Base-by-base conservation (phyloP, 139 green algal species). In the Parachlorella kessleri region DNA sequence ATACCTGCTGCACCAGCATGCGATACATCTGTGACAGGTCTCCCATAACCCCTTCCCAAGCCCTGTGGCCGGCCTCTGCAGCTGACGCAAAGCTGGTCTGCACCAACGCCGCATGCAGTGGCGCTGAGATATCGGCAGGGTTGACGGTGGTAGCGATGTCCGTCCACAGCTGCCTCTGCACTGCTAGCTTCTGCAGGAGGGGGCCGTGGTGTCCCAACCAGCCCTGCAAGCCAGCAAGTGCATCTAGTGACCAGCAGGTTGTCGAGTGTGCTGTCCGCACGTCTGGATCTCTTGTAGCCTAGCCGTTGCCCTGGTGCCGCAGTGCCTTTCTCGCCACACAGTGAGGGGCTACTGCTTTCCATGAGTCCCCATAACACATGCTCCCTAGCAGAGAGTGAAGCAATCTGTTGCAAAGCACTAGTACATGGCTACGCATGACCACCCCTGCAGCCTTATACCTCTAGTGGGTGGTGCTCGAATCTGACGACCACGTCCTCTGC, bases 401-500 rank as follows among this genome's bases (percentile, higher is more conserved):
- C 8, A 39, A 41, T 71, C 1, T 8, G 23, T 69, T 32, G 63
- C 8, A 37, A 8, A 69, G 63, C 8, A 36, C 9, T 69, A 8
- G 30, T 8, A 69, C 9, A 1, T 69, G 63, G 24, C 63, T 14
- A 36, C 28, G 23, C 63, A 37, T 14, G 24, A 14, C 35, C 36
- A 74, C 37, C 38, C 68, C 28, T 9, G 36, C 1, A 7, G 32
- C 55, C 35, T 4, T 69, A 6, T 21, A 86, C 85, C 84, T 96
- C 92, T 69, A 96, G 41, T 0, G 90, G 90, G 72, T 94, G 87
- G 42, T 94, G 87, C 73, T 93, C 86, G 54, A 96, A 78, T 6
- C 82, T 72, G 39, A 94, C 81, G 1, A 70, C 66, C 36, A 87
- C 64, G 35, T 85, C 84, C 14, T 78, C 65, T 18, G 86, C 67